Evolutionary conservation across 352 stramenopile species (phyloP), one percentile per base, ranked within the genome.

Genomic region (Pythium aquatile): DNA sequence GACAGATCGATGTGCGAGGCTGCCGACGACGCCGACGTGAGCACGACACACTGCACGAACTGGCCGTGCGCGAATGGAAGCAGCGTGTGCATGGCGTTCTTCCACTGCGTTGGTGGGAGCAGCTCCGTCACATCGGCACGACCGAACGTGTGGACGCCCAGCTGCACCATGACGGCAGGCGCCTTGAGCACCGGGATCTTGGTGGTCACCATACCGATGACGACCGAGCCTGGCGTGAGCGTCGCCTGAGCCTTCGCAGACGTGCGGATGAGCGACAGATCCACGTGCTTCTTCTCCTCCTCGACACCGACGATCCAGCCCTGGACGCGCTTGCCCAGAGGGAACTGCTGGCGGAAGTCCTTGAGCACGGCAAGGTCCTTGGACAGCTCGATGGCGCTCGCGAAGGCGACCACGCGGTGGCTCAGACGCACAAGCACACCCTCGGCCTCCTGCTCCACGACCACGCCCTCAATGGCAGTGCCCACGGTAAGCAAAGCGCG

Each of bases 141-240:
- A 13, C 85, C 88, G 63, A 86, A 93, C 24, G 75, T 78, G 69
- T 93, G 81, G 2, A 80, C 74, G 11, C 73, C 79, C 30, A 96
- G 74, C 68, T 95, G 84, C 59, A 97, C 78, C 87, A 96, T 97
- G 61, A 97, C 70, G 3, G 84, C 88, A 8, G 88, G 88, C 17
- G 88, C 72, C 47, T 88, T 87, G 61, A 93, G 79, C 10, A 72
- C 68, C n/a, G 77, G 76, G 51, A 93, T 77, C 65, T 91, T 93
- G 16, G 71, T 79, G 32, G 79, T 91, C 58, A 96, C 73, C 30
- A 90, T 73, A 49, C 85, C 87, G 44, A 80, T 77, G 30, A 96
- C 79, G n/a, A 94, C 61, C 26, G 26, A 63, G 5, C 87, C 87
- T 5, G 70, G 24, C 68, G 80, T 76, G 20, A 91, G 57, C 40